Percentiles rank a stretch among this genome's conserved stretches.
Evolutionary conservation across 768 basidiomycete genomes (phyloP).

Genomic region (Clavulina sp.): DNA sequence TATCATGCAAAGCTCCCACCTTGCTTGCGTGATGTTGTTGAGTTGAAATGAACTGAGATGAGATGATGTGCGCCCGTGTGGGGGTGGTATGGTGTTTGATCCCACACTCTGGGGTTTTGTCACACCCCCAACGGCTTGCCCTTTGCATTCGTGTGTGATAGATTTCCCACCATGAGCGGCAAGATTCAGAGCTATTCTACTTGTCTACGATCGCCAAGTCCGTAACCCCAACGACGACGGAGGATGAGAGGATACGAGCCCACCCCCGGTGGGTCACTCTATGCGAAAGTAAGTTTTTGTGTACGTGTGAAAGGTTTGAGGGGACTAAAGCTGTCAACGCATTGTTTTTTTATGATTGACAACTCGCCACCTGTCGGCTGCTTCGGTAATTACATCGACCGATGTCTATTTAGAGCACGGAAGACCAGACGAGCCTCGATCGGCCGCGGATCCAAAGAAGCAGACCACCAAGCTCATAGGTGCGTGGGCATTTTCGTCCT

Average conservation of each 20-base stretch:
- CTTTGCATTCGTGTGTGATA: too few relatives aligned
- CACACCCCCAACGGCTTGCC: too few relatives aligned
- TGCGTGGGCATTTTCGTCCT: too few relatives aligned
- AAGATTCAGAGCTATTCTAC: conserved; percentile 74
- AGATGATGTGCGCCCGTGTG: too few relatives aligned
- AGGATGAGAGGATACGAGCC: conserved; percentile 11
- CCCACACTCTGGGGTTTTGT: too few relatives aligned
- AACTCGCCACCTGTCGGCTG: background rate
- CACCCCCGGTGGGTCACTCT: background rate
- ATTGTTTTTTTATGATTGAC: background rate
- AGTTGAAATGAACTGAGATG: too few relatives aligned
- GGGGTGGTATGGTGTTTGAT: too few relatives aligned
- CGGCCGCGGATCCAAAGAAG: background rate
- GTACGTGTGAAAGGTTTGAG: too few relatives aligned
- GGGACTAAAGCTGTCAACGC: too few relatives aligned
- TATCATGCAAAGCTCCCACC: too few relatives aligned
- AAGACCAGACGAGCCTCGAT: background rate
- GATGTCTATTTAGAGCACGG: too few relatives aligned
- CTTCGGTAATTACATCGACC: background rate
- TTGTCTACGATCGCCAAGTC: background rate
- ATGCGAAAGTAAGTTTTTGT: conserved; percentile 1
- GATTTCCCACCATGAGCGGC: conserved; percentile 53
- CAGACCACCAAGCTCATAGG: background rate
- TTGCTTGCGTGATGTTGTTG: background rate
- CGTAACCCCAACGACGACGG: background rate